Percentiles rank a stretch among this genome's conserved stretches.
Evolutionary conservation across 1,284 basidiomycete species (phyloP).

Genomic region (Pseudozyma hubeiensis): DNA sequence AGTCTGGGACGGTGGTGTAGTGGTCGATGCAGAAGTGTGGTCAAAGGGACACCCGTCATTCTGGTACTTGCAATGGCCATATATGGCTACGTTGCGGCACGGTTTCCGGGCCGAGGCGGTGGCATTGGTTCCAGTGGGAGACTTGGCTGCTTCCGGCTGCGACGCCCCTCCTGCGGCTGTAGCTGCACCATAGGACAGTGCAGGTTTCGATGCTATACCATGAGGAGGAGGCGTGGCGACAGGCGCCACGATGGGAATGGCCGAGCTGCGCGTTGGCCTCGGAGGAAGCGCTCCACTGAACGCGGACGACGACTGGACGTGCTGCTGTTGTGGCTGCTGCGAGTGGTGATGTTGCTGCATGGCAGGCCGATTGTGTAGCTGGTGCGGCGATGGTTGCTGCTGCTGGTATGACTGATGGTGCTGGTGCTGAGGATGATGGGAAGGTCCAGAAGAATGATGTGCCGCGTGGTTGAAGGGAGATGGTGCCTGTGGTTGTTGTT

Average conservation of each 20-base stretch:
- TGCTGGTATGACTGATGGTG: constrained; percentile 18
- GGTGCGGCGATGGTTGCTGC: constrained; percentile 15
- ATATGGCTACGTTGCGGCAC: constrained; percentile 51
- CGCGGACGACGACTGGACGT: constrained; percentile 17
- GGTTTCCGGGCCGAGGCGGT: constrained; percentile 31
- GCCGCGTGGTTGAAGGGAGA: constrained; percentile 19
- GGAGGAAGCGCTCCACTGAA: constrained; percentile 42
- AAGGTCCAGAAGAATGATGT: constrained; percentile 16
- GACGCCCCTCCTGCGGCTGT: constrained; percentile 11
- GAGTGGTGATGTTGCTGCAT: constrained; percentile 39
- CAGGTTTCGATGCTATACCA: constrained; percentile 5
- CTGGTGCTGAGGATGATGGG: constrained; percentile 13
- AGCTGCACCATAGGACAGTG: constrained; percentile 25
- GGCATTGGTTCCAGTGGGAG: constrained; percentile 23
- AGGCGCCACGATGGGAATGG: constrained; percentile 54
- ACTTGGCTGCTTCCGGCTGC: constrained; percentile 35
- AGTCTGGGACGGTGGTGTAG: constrained; percentile 3
- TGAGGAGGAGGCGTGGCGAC: constrained; percentile 30
- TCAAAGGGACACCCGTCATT: constrained; percentile 49
- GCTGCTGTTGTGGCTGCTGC: constrained; percentile 31
- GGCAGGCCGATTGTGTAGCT: constrained; percentile 17
- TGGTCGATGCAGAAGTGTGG: constrained; percentile 20
- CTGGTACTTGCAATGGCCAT: constrained; percentile 52
- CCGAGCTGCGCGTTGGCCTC: constrained; percentile 44
- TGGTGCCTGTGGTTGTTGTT: constrained; percentile 25